These are phyloP conservation scores for Perilla frutescens DNA, from an alignment of 257 asterid species.

Conservation along the genomic window DNA sequence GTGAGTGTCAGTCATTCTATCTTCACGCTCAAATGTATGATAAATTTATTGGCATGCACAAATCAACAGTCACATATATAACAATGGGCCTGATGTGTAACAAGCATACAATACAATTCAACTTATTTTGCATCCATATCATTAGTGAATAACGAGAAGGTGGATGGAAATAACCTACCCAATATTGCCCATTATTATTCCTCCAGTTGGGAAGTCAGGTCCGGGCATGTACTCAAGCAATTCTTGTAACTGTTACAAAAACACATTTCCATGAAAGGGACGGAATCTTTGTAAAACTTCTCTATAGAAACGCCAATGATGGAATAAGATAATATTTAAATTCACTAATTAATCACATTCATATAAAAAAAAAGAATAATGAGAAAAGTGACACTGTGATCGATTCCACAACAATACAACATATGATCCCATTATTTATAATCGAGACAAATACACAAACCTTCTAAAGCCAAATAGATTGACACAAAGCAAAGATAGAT, in stretches of 20 bases:
- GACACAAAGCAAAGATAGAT: slow-evolving; percentile 2
- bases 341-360: background rate
- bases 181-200: slow-evolving; percentile 88
- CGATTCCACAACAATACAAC: background rate
- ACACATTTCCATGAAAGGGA: background rate
- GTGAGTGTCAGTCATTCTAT: background rate
- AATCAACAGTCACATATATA: too few relatives aligned
- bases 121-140: slow-evolving; percentile 30
- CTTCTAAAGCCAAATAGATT: background rate
- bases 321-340: background rate
- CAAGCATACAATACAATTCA: background rate
- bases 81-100: background rate
- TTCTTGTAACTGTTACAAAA: slow-evolving; percentile 78
- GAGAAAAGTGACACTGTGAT: slow-evolving; percentile 6
- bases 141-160: slow-evolving; percentile 3
- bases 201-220: slow-evolving; percentile 99
- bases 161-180: slow-evolving; percentile 61
- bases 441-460: background rate
- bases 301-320: slow-evolving; percentile 5
- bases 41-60: too few relatives aligned
- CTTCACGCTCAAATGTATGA: background rate
- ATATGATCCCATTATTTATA: background rate
- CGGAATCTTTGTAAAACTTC: slow-evolving; percentile 17
- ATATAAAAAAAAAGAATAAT: background rate
- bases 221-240: slow-evolving; percentile 98